Percentiles rank a stretch among this genome's conserved stretches.
These are phyloP conservation scores for Fusarium sp. DNA, from an alignment of 2,329 filamentous ascomycete genomes.

Conservation along the genomic window DNA sequence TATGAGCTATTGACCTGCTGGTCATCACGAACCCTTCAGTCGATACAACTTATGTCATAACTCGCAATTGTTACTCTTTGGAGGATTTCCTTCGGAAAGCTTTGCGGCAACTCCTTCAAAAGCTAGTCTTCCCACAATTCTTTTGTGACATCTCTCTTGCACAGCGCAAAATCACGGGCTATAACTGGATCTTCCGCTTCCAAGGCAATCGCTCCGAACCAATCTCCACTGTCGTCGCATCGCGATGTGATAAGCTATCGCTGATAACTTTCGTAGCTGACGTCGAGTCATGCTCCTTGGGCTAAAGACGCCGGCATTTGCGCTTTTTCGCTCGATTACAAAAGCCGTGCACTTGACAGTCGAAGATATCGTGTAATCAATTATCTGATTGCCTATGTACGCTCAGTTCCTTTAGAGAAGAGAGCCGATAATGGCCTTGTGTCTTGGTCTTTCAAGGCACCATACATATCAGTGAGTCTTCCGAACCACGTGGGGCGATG, in stretches of 20 bases:
- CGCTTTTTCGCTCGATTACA: not conserved
- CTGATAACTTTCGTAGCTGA: conserved; percentile 9
- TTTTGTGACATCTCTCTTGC: not conserved
- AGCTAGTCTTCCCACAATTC: not conserved
- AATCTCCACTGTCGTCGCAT: conserved; percentile 10
- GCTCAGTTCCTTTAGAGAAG: conserved; percentile 13
- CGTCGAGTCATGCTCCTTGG: conserved; percentile 31
- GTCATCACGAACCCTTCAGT: conserved; percentile 7
- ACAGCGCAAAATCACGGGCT: conserved; percentile 1
- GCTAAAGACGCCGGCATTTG: conserved; percentile 26
- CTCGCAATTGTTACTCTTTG: not conserved
- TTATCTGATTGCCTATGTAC: conserved; percentile 11
- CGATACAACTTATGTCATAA: conserved; percentile 11
- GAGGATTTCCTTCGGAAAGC: conserved; percentile 3
- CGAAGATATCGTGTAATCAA: conserved; percentile 27
- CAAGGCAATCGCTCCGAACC: not conserved
- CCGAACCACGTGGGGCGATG: conserved; percentile 24
- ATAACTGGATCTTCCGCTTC: not conserved
- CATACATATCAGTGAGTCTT: conserved; percentile 11
- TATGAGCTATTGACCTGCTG: not conserved
- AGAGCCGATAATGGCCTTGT: not conserved
- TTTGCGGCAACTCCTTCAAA: not conserved
- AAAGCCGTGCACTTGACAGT: conserved; percentile 6
- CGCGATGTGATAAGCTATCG: conserved; percentile 35
- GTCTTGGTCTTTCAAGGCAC: conserved; percentile 1